Conservation (phyloP, 371 early-diverging fungal genomes). For the Mortierella sp. region DNA sequence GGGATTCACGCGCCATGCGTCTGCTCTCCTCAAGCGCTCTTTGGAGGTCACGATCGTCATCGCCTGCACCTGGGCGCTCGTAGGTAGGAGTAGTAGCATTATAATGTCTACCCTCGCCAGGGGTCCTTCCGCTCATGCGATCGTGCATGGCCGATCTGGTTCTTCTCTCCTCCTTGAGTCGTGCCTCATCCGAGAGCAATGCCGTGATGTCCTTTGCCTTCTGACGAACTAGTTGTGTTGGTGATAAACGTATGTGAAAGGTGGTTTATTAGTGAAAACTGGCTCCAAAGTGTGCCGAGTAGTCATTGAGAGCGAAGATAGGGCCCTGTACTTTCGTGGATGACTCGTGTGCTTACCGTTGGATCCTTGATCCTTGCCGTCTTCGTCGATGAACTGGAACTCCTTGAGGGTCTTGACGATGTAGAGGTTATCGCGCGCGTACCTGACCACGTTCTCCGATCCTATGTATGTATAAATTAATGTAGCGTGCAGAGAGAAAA, state of each 20-base stretch:
- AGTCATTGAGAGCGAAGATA: no score
- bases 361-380: constrained; percentile 90
- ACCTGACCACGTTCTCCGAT: constrained; percentile 90
- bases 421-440: constrained; percentile 91
- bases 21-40: constrained; percentile 90
- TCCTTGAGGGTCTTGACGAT: constrained; percentile 96
- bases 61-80: constrained; percentile 67
- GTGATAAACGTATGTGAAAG: neutral
- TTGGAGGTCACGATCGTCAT: constrained; percentile 87
- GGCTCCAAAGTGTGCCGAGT: no score
- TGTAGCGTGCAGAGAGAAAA: constrained; percentile 68
- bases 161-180: constrained; percentile 82
- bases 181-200: constrained; percentile 84
- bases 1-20: constrained; percentile 74
- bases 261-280: neutral
- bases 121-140: constrained; percentile 63
- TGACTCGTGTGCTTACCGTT: constrained; percentile 70
- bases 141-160: constrained; percentile 74
- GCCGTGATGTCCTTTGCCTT: constrained; percentile 93
- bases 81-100: constrained; percentile 58
- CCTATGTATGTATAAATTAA: constrained; percentile 82
- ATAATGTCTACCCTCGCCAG: constrained; percentile 55
- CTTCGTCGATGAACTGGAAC: constrained; percentile 95
- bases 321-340: no score
- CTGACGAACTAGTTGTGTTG: constrained; percentile 79